Evolutionary conservation across 192 early-diverging fungal species (phyloP), one percentile per base, ranked within the genome.

Genomic region (Backusella macrospora): DNA sequence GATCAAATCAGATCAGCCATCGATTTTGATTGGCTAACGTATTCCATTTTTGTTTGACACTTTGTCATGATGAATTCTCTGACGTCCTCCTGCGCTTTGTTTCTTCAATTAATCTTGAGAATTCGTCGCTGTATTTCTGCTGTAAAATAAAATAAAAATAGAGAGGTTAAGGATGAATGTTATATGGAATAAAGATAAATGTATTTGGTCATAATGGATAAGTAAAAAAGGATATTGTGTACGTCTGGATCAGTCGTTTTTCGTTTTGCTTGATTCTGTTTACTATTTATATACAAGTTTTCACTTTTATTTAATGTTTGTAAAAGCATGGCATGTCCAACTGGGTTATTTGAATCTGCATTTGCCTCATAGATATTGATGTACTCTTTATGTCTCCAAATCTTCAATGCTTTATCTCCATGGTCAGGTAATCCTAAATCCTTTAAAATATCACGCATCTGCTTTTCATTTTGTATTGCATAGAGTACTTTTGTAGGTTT

Each of bases 401-500:
- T 64, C 43, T 82, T 68, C 44, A 72, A 34, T 5, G 52, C 40
- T 46, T 75, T 79, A 76, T 85, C 84, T 9, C 86, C 84, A 55
- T 82, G 69, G 10, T 74, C 68, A n/a, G 81, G 73, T 9, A 84
- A 46, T 1, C 83, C 86, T 0, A 82, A 63, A 12, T 82, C 83
- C 81, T 78, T 72, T 10, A 86, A 47, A 55, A 79, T 77, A 29
- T 78, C 75, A 29, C 79, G 47, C 16, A 86, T 69, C 14, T 79
- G 75, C 48, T 82, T 82, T 47, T 80, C 82, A 0, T 76, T 78
- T 18, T 83, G 47, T 34, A 86, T 71, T 37, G 76, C 77, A 46
- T 86, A 84, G 0, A 82, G 74, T 26, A 86, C 59, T 42, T 81
- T 83, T 40, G 72, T 71, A n/a, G 84, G 80, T 45, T 84, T 86